Evolutionary conservation across 2,329 filamentous ascomycete genomes (phyloP), one percentile per base, ranked within the genome.

Genomic region (Paraphoma chrysanthemicola): DNA sequence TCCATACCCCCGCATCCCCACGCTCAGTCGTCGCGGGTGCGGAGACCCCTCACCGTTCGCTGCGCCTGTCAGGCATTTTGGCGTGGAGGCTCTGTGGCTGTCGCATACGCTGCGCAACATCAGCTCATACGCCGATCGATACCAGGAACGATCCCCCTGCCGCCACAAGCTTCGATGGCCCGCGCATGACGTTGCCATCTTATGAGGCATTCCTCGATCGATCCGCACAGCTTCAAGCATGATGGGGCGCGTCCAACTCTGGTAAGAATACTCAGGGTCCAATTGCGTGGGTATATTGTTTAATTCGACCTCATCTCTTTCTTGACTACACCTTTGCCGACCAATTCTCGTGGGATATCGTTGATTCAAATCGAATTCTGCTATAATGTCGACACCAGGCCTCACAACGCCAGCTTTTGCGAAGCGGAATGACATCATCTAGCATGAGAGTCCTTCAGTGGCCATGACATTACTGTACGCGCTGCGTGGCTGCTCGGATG

Each of bases 211-310:
- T n/a, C n/a, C 38, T 51, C 46, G 50, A 51, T 51, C 54, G 54
- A 53, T 53, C 46, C 46, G 49, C 47, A 30, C 47, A 57, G 44
- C 51, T 57, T 53, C 46, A 31, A 29, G 31, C 41, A 38, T 16
- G 29, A 45, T 23, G 38, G 10, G 39, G 30, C 54, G 46, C 23
- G 28, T 41, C 36, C 46, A 43, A 9, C 16, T 16, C 3, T 42
- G 44, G 41, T 47, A 51, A 47, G 42, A 39, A 43, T 43, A 29
- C 17, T 28, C 42, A 43, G 23, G 36, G 16, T 41, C 47, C 14
- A 41, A 33, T 30, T 33, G 14, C 41, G 42, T 36, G 17, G 16
- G 5, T 11, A 8, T n/a, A 4, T 8, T 14, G 16, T 29, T 18
- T 44, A 30, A 31, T 16, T 47, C 30, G 8, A 33, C 17, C 42